Evolutionary conservation across 495 filamentous ascomycete genomes (phyloP).

Genomic region (Neurospora hispaniola): DNA sequence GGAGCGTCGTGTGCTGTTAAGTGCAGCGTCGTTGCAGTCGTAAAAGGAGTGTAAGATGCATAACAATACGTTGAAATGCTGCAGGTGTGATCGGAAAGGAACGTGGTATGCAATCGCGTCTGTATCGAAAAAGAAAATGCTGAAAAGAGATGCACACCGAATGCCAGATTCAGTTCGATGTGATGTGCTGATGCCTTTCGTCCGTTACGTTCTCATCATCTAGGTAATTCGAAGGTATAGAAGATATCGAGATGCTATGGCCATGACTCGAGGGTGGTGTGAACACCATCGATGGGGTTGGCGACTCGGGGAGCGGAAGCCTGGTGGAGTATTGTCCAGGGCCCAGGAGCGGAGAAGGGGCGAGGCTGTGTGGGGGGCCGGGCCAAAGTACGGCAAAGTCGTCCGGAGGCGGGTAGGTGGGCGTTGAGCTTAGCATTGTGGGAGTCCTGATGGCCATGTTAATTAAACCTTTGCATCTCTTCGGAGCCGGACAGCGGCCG

Average conservation of each 20-base stretch:
- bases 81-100: slow-evolving; percentile 34
- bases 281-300: slow-evolving; percentile 16
- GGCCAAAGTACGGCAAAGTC: slow-evolving; percentile 16
- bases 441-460: slow-evolving; percentile 38
- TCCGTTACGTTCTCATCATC: slow-evolving; percentile 18
- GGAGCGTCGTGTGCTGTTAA: background rate
- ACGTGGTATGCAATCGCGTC: slow-evolving; percentile 39
- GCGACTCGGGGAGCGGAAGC: slow-evolving; percentile 28
- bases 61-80: slow-evolving; percentile 22
- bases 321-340: slow-evolving; percentile 21
- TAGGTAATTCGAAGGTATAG: slow-evolving; percentile 12
- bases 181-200: slow-evolving; percentile 11
- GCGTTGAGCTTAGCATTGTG: slow-evolving; percentile 25
- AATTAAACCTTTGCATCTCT: slow-evolving; percentile 33
- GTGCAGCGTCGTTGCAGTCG: slow-evolving; percentile 31
- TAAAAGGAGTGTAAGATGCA: slow-evolving; percentile 24
- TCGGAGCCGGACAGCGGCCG: slow-evolving; percentile 23
- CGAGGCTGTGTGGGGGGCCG: slow-evolving; percentile 11
- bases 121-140: slow-evolving; percentile 26
- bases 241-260: slow-evolving; percentile 18
- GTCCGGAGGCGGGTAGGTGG: slow-evolving; percentile 26
- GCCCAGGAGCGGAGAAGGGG: slow-evolving; percentile 28
- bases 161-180: background rate
- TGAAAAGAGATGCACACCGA: slow-evolving; percentile 9
- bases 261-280: slow-evolving; percentile 19